phyloP scores from a whole-genome alignment of 208 protist genomes.

The Acanthamoeba culbertsoni region DNA sequence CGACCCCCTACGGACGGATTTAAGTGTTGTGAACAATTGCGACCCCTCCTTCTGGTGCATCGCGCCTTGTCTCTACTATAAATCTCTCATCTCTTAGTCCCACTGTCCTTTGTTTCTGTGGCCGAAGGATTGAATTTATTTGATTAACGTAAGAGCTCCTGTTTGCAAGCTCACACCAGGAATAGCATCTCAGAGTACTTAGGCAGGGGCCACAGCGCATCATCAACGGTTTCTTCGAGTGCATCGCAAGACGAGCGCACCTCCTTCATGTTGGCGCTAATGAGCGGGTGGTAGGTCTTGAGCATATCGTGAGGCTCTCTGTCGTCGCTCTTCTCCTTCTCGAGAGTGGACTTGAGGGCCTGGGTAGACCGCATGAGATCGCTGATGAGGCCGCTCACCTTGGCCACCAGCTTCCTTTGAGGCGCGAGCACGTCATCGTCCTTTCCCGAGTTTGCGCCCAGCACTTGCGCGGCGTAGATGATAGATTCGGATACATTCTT shows the following conservation, averaged over 20 bases:
- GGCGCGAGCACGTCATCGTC: background rate
- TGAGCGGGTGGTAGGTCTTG: slow-evolving; percentile 34
- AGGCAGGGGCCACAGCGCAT: slow-evolving; percentile 65
- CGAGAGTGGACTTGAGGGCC: slow-evolving; percentile 11
- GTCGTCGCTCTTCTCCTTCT: slow-evolving; percentile 47
- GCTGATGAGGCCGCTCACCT: background rate
- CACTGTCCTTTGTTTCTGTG: too few species aligned
- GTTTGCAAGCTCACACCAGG: slow-evolving; percentile 38
- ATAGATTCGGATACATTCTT: slow-evolving; percentile 64
- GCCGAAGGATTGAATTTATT: too few species aligned
- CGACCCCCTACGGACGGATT: background rate
- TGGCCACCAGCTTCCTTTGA: background rate
- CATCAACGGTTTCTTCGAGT: slow-evolving; percentile 70
- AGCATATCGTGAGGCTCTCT: slow-evolving; percentile 20
- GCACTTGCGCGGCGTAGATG: background rate
- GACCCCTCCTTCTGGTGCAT: too few species aligned
- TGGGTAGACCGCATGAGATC: slow-evolving; percentile 50
- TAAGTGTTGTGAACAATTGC: too few species aligned
- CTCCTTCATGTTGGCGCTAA: slow-evolving; percentile 72
- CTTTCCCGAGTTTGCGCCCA: background rate
- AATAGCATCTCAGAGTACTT: slow-evolving; percentile 73
- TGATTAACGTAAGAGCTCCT: too few species aligned
- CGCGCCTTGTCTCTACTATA: too few species aligned
- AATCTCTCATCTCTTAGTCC: too few species aligned
- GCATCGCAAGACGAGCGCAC: slow-evolving; percentile 71